These are phyloP conservation scores for Uncinocarpus reesii DNA, from an alignment of 2,329 filamentous ascomycete genomes.

Conservation along the genomic window DNA sequence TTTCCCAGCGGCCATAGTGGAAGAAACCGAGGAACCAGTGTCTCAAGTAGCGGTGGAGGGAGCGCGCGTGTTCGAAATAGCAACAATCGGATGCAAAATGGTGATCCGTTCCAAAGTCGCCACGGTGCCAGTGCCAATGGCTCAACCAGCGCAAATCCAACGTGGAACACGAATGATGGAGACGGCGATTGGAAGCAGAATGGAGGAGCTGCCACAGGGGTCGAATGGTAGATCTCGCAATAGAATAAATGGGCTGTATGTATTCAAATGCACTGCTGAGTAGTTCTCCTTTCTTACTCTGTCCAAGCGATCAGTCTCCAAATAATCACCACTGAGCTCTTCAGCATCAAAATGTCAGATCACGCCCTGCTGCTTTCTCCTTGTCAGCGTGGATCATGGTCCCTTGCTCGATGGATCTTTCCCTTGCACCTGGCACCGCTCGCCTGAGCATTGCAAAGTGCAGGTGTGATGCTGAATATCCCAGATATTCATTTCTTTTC, in stretches of 20 bases:
- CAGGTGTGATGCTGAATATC: neutral
- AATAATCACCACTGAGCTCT: no score
- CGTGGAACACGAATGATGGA: neutral
- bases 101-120: neutral
- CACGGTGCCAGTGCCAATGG: neutral
- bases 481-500: no score
- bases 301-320: no score
- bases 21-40: neutral
- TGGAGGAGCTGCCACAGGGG: no score
- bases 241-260: no score
- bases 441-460: neutral
- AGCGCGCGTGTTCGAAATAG: neutral
- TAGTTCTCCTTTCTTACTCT: no score
- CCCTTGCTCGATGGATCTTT: neutral
- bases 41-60: neutral
- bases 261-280: no score
- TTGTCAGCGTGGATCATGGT: neutral
- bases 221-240: no score
- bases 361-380: no score
- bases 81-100: neutral
- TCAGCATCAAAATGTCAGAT: no score
- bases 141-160: neutral
- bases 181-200: neutral
- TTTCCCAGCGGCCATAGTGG: neutral
- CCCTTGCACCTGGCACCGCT: neutral